Conservation (phyloP, 2,329 filamentous ascomycete genomes). For the Lachnellula occidentalis region DNA sequence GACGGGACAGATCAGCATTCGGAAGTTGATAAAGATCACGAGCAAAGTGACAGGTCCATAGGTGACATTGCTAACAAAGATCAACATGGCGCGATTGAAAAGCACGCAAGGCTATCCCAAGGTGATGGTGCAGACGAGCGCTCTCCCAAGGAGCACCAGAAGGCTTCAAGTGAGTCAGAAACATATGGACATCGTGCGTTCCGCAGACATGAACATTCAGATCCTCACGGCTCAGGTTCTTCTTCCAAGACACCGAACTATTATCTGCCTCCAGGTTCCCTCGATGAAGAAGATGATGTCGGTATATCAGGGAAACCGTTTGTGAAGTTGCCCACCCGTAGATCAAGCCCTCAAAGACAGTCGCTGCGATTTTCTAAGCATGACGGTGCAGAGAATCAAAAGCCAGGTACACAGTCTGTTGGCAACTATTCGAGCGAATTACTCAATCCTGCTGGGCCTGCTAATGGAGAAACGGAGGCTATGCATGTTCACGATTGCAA, state of each 20-base stretch:
- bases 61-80: not conserved
- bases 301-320: constrained; percentile 46
- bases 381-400: constrained; percentile 1
- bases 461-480: constrained; percentile 15
- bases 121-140: constrained; percentile 9
- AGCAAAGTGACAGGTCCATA: not conserved
- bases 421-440: not conserved
- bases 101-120: not conserved
- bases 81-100: not conserved
- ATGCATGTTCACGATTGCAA: constrained; percentile 23
- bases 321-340: constrained; percentile 35
- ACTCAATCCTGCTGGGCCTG: constrained; percentile 12
- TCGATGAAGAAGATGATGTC: constrained; percentile 16
- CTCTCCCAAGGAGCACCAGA: not conserved
- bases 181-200: not conserved
- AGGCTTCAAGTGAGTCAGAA: not conserved
- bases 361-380: not conserved
- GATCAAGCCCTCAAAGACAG: constrained; percentile 6
- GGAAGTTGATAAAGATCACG: not conserved
- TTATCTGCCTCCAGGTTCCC: not conserved
- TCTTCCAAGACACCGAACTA: not conserved
- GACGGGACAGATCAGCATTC: too few relatives aligned
- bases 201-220: not conserved
- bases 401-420: not conserved
- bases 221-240: not conserved